Evolutionary conservation across 2,329 filamentous ascomycete genomes (phyloP), one percentile per base, ranked within the genome.

Genomic region (Colletotrichum endophyticum): DNA sequence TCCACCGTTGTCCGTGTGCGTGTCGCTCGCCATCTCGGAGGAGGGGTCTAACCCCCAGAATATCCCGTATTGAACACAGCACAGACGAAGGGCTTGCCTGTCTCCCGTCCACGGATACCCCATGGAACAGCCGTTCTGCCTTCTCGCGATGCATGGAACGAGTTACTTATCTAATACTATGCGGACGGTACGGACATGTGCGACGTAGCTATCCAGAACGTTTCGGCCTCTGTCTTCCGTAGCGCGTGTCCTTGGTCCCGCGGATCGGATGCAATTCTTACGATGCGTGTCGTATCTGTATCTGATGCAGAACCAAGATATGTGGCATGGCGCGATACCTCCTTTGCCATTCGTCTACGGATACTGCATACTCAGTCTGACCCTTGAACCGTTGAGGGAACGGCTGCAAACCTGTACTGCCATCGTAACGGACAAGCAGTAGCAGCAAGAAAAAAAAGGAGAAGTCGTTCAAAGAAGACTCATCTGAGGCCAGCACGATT

Each of bases 401-500:
- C 56, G 16, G 12, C 28, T 28, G 15, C 49, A 61, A 63, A 62
- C 62, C 49, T 63, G 25, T 62, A 56, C 49, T 63, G 25, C 22
- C 68, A 36, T 53, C 16, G 28, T 36, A 56, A 44, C 56, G 62
- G 53, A 25, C 70, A 44, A 56, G 25, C 39, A 36, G 57, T 27
- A 34, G 49, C 19, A 70, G 63, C 56, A 39, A 3, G 11, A 28
- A 34, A 28, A 28, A 63, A 71, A 28, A 71, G 53, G 59, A 74
- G 64, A 70, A 76, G 64, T 73, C 70, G 74, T 76, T 70, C 74
- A 76, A 76, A 76, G 74, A 76, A 76, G 64, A 74, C 64, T 76
- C 64, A 34, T 70, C 57, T 73, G 64, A 69, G 74, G 64, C 70
- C 64, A 64, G 64, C 73, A 70, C 59, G 57, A 73, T 64, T 49